Conservation (phyloP, 805 yeast genomes). For the Sporopachydermia quercuum region DNA sequence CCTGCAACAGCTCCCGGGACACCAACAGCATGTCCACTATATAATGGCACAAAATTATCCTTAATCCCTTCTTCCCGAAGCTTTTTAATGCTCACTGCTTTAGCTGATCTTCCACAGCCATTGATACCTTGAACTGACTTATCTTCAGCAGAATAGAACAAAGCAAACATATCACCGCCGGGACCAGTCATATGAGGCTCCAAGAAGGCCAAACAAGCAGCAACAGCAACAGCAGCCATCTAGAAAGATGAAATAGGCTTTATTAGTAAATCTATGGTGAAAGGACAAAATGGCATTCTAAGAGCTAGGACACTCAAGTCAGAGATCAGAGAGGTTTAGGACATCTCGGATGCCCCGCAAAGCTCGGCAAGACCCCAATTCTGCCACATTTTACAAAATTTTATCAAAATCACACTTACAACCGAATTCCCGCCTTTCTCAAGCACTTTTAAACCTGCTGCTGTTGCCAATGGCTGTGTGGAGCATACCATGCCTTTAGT, state of each 20-base stretch:
- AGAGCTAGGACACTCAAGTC: too few species aligned
- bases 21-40: slow-evolving; percentile 44
- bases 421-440: slow-evolving; percentile 48
- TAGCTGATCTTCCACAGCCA: slow-evolving; percentile 64
- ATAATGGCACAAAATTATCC: slow-evolving; percentile 33
- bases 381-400: not conserved
- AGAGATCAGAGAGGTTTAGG: too few species aligned
- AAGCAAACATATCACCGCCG: slow-evolving; percentile 55
- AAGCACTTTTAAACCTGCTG: slow-evolving; percentile 45
- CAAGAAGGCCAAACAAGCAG: slow-evolving; percentile 20
- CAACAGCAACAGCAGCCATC: slow-evolving; percentile 26
- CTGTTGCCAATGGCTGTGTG: slow-evolving; percentile 62
- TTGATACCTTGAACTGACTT: slow-evolving; percentile 50
- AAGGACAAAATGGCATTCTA: too few species aligned
- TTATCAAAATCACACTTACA: not conserved
- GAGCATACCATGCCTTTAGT: slow-evolving; percentile 60
- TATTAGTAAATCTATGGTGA: too few species aligned
- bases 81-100: slow-evolving; percentile 30
- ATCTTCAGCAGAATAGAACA: slow-evolving; percentile 36
- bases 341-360: too few species aligned
- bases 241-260: not conserved
- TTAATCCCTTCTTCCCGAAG: slow-evolving; percentile 29
- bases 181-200: slow-evolving; percentile 38
- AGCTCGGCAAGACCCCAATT: too few species aligned
- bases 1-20: slow-evolving; percentile 77